Base-by-base conservation (phyloP, 2,329 filamentous ascomycete species). In the Fusarium abutilonis region DNA sequence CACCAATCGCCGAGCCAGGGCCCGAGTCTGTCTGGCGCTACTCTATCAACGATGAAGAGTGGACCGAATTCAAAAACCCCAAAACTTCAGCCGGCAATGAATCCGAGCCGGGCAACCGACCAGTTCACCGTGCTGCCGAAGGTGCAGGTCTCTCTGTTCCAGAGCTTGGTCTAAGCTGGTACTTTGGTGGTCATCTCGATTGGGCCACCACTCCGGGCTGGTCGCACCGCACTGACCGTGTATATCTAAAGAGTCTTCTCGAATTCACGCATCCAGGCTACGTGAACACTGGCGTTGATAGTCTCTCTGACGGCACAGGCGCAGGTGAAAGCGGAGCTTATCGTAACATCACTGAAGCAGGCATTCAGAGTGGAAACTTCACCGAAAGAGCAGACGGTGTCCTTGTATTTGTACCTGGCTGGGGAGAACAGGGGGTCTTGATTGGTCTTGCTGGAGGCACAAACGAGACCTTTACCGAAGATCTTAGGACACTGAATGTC, bases 171-270 rank as follows among this genome's bases (percentile, higher is more conserved):
- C 76, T 89, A 42, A 91, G 88, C 29, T 93, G 87, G 80, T 93
- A 92, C 73, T 93, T 93, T 74, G 90, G 89, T 23, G 90, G 90
- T 0, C 90, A 93, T 73, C 77, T 91, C 6, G 90, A 93, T 72
- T 72, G 75, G 70, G 77, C 76, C 10, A 85, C 83, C 5, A 87
- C 81, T 0, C 75, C 73, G 1, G 89, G 86, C 11, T 93, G 90
- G 90, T 87, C 86, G n/a, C 83, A 84, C 46, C 81, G 85, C 49
- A 80, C 86, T 19, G 75, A 79, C 0, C 80, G 89, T 6, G 79
- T 92, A 1, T 93, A 93, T 71, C 76, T 93, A 39, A 91, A 88
- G 75, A 91, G 87, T 41, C 77, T 93, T 28, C 77, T 92, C 13
- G 90, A 93, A 70, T 93, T 89, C 68, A 92, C 89, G 0, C 90